Conservation (phyloP, 164 flowering plant species). For the Aristolochia contorta region DNA sequence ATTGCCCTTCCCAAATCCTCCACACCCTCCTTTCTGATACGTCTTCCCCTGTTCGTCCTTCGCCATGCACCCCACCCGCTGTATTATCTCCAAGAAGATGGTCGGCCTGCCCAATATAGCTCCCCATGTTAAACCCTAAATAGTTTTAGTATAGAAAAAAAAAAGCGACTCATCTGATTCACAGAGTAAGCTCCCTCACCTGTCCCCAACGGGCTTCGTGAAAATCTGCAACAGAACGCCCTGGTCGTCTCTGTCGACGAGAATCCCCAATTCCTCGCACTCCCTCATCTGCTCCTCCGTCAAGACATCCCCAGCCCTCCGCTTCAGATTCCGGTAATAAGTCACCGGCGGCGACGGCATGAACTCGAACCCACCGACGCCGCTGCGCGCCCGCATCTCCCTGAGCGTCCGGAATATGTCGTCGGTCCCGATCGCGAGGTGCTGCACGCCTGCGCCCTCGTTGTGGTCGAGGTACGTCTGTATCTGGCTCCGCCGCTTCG, state of each 20-base stretch:
- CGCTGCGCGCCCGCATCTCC: slow-evolving; percentile 72
- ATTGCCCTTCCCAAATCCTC: slow-evolving; percentile 92
- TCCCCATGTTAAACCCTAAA: no score
- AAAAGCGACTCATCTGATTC: no score
- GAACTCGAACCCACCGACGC: slow-evolving; percentile 76
- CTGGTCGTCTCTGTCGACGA: slow-evolving; percentile 86
- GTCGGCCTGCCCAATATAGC: slow-evolving; percentile 69
- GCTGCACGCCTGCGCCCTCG: slow-evolving; percentile 83
- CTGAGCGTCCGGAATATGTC: slow-evolving; percentile 70
- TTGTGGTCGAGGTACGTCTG: slow-evolving; percentile 91
- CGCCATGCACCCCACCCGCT: slow-evolving; percentile 78
- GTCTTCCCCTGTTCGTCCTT: slow-evolving; percentile 55
- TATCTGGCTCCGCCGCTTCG: slow-evolving; percentile 85
- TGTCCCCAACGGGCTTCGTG: slow-evolving; percentile 88
- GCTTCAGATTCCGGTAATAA: slow-evolving; percentile 63
- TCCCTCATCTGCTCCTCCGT: slow-evolving; percentile 69
- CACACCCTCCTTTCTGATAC: slow-evolving; percentile 81
- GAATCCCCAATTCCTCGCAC: slow-evolving; percentile 79
- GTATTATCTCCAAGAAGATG: slow-evolving; percentile 81
- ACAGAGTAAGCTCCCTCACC: no score
- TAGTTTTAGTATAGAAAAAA: no score
- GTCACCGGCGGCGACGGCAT: slow-evolving; percentile 94
- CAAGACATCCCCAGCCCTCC: slow-evolving; percentile 61
- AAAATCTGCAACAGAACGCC: slow-evolving; percentile 80
- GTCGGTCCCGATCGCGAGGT: slow-evolving; percentile 58